Percentiles rank a stretch among this genome's conserved stretches.
phyloP scores from a whole-genome alignment of 495 filamentous ascomycete genomes.

The Aspergillus ellipticus region DNA sequence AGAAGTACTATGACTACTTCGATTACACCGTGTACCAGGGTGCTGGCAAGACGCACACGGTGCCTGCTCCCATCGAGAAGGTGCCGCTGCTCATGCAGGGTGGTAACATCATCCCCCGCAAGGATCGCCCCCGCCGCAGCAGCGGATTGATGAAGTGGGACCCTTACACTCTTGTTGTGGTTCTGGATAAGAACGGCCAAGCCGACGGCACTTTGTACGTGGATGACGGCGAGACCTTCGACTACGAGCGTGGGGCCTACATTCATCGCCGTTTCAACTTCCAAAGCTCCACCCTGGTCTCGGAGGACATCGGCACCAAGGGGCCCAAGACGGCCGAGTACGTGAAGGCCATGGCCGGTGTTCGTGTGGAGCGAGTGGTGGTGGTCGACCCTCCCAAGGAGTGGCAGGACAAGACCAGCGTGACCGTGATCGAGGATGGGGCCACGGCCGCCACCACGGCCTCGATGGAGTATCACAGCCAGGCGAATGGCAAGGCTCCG shows the following conservation, averaged over 20 bases:
- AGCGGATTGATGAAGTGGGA: slow-evolving; percentile 89
- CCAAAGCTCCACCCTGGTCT: slow-evolving; percentile 52
- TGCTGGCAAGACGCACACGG: slow-evolving; percentile 59
- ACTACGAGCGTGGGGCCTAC: slow-evolving; percentile 78
- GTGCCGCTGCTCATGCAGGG: slow-evolving; percentile 88
- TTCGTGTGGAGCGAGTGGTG: slow-evolving; percentile 78
- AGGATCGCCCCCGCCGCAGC: slow-evolving; percentile 80
- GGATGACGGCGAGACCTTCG: slow-evolving; percentile 91
- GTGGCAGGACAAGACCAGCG: slow-evolving; percentile 67
- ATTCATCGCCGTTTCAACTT: slow-evolving; percentile 77
- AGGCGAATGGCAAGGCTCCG: slow-evolving; percentile 57
- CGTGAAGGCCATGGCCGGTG: slow-evolving; percentile 68
- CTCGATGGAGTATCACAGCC: slow-evolving; percentile 57
- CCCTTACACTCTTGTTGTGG: slow-evolving; percentile 85
- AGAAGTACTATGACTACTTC: slow-evolving; percentile 93
- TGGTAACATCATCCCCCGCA: slow-evolving; percentile 85
- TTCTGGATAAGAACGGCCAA: slow-evolving; percentile 62
- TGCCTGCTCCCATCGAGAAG: slow-evolving; percentile 76
- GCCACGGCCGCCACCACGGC: slow-evolving; percentile 53
- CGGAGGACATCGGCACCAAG: slow-evolving; percentile 42
- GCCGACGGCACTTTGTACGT: slow-evolving; percentile 84
- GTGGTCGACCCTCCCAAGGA: slow-evolving; percentile 70
- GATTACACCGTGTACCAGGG: slow-evolving; percentile 72
- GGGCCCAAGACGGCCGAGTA: slow-evolving; percentile 67
- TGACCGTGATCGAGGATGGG: slow-evolving; percentile 66